Evolutionary conservation across 345 rosid genomes (phyloP), one percentile per base, ranked within the genome.

Genomic region (Lagerstroemia speciosa): DNA sequence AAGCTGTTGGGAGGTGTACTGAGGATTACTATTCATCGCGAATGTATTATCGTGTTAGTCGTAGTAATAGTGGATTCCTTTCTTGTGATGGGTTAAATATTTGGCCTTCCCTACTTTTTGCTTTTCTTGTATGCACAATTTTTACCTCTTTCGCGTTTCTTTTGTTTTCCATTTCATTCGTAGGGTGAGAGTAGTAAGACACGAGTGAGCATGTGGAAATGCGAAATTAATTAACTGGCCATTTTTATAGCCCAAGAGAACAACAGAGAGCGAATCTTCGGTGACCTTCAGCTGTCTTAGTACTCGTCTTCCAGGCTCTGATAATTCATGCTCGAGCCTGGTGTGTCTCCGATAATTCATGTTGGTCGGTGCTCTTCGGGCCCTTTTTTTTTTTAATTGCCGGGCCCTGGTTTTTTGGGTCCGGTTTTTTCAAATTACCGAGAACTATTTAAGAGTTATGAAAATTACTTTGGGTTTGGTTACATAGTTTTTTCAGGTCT

Each of bases 1-100:
- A 69, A 41, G 12, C 38, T 55, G 72, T 22, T 40, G n/a, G 50
- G 6, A 29, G n/a, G n/a, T n/a, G 31, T 38, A 30, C 6, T 26
- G 36, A 30, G 26, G 65, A 58, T 9, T 60, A 46, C 55, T 62
- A 62, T 26, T 16, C 62, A 27, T 41, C 29, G 72, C 29, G 33
- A 48, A 31, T 61, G 72, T 62, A 69, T 3, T 15, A 43, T 58
- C 29, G 22, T 61, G 58, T 45, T 45, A 61, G 46, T 26, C 36
- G 30, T 43, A 41, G 55, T 32, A 29, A 31, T 10, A 19, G 17
- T 31, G 34, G 19, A 58, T 30, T 58, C 66, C 26, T 61, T 41
- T 43, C 66, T 38, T 61, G 33, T 57, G 62, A 52, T 36, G 62
- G 50, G 36, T 16, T n/a, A n/a, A 26, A 45, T 38, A 16, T 30